These are phyloP conservation scores for Corinectria fuckeliana DNA, from an alignment of 2,329 filamentous ascomycete genomes.

Conservation along the genomic window DNA sequence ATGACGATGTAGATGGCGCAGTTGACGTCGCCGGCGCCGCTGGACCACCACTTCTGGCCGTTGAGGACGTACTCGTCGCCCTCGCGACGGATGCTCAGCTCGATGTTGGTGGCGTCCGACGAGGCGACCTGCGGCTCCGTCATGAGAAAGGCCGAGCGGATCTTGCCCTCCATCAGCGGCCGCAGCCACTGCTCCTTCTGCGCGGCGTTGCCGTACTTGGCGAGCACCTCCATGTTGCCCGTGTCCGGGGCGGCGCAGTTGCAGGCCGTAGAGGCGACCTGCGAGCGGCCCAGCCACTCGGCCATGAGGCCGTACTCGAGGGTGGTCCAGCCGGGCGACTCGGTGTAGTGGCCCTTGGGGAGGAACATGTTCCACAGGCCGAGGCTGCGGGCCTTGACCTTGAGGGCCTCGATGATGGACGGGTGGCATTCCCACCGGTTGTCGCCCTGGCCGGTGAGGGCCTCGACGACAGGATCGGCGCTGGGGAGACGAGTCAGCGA, in stretches of 20 bases:
- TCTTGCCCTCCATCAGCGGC: conserved; percentile 82
- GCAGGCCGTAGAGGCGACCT: conserved; percentile 81
- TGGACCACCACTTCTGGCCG: conserved; percentile 99
- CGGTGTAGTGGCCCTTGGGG: conserved; percentile 91
- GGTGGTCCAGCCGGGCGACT: conserved; percentile 93
- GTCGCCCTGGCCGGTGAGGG: conserved; percentile 79
- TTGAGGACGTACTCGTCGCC: conserved; percentile 92
- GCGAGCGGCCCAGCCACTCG: conserved; percentile 89
- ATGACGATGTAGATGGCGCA: conserved; percentile 96
- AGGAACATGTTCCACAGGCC: conserved; percentile 99
- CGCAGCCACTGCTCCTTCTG: conserved; percentile 86
- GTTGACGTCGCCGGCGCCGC: conserved; percentile 88
- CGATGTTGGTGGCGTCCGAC: conserved; percentile 91
- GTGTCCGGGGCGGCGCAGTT: conserved; percentile 93
- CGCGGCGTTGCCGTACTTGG: conserved; percentile 85
- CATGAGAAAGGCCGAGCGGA: conserved; percentile 91
- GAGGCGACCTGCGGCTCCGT: conserved; percentile 89
- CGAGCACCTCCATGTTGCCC: conserved; percentile 94
- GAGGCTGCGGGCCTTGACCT: conserved; percentile 79
- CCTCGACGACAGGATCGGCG: conserved; percentile 79
- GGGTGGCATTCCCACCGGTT: conserved; percentile 84
- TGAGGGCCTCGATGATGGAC: conserved; percentile 84
- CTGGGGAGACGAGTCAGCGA: conserved; percentile 44
- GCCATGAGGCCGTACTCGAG: conserved; percentile 98
- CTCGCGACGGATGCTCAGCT: conserved; percentile 80